Evolutionary conservation across 805 yeast genomes (phyloP), one percentile per base, ranked within the genome.

Genomic region (Candida germanica): DNA sequence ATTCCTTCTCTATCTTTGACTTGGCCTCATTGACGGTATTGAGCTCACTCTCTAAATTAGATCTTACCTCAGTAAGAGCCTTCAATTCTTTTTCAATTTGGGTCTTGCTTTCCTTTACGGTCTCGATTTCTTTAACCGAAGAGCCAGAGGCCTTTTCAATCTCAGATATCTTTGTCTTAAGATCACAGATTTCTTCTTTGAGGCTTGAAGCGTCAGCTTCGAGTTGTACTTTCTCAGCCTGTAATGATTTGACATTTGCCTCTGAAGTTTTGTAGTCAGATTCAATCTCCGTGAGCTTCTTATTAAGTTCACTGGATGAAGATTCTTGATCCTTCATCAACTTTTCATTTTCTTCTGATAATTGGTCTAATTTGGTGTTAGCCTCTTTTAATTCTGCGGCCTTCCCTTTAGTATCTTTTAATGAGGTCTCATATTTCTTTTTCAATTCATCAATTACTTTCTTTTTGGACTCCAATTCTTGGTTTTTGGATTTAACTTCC

Each of bases 81-180:
- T n/a, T n/a, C n/a, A n/a, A n/a, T n/a, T n/a, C n/a, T n/a, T n/a
- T n/a, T n/a, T n/a, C n/a, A n/a, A n/a, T n/a, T n/a, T n/a, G n/a
- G n/a, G n/a, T n/a, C n/a, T n/a, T n/a, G n/a, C n/a, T n/a, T n/a
- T n/a, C n/a, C n/a, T n/a, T n/a, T n/a, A n/a, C n/a, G n/a, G n/a
- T n/a, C n/a, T n/a, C n/a, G n/a, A n/a, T n/a, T n/a, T n/a, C n/a
- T n/a, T n/a, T n/a, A n/a, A n/a, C 24, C 11, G 24, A 21, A 21
- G 24, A 21, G 11, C 28, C 14, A 26, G 7, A n/a, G n/a, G n/a
- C 29, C 19, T 22, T 32, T 32, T 24, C 35, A 18, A 13, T 7
- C 6, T 19, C 24, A 6, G 23, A 11, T 6, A 29, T 15, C 24
- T 29, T 17, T 4, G 24, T 6, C 20, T 29, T 16, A 11, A 29